Evolutionary conservation across 148 eudicot species (phyloP).

Genomic region (Euryodendron excelsum): DNA sequence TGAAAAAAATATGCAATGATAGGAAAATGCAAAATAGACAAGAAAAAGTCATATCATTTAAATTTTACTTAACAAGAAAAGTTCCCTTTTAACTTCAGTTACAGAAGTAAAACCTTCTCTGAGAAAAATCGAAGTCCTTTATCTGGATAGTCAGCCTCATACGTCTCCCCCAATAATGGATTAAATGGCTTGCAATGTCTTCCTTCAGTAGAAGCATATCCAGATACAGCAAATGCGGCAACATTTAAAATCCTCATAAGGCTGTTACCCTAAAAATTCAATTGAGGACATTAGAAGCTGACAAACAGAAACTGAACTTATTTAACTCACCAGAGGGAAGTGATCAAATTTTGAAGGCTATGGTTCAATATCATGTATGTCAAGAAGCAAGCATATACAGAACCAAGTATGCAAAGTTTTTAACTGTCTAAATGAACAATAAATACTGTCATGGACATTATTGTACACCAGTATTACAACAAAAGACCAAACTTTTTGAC

Average conservation of each 20-base stretch:
- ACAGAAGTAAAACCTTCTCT: slow-evolving; percentile 27
- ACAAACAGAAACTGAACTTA: background rate
- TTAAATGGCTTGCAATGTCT: slow-evolving; percentile 45
- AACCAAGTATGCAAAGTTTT: background rate
- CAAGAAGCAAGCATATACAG: background rate
- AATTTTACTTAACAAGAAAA: background rate
- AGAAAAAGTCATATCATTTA: background rate
- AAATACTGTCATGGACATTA: background rate
- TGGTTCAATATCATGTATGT: background rate
- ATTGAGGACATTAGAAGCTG: background rate
- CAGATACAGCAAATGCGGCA: slow-evolving; percentile 49
- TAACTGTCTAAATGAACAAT: background rate
- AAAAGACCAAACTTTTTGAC: no score
- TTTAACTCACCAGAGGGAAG: background rate
- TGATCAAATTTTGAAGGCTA: background rate
- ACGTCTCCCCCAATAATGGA: slow-evolving; percentile 45
- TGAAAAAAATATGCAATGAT: background rate
- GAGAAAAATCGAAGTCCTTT: slow-evolving; percentile 33
- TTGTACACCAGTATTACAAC: background rate
- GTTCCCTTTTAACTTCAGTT: background rate
- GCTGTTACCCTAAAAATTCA: slow-evolving; percentile 32
- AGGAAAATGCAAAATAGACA: slow-evolving; percentile 1
- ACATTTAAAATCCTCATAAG: slow-evolving; percentile 41
- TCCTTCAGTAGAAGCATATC: slow-evolving; percentile 43
- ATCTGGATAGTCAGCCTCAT: slow-evolving; percentile 44